Conservation (phyloP, 371 early-diverging fungal genomes). For the Rhizopus stolonifer region DNA sequence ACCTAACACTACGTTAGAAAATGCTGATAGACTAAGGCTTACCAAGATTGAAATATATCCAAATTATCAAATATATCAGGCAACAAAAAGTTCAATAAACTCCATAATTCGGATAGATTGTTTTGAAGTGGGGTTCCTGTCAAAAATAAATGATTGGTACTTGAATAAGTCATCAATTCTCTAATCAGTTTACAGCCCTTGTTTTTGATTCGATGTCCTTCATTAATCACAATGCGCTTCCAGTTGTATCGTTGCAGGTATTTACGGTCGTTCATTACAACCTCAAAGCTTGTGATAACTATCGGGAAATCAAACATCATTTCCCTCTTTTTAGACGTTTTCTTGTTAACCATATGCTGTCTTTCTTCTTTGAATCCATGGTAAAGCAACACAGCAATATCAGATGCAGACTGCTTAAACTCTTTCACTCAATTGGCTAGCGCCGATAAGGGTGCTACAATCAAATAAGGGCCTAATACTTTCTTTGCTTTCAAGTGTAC, state of each 20-base stretch:
- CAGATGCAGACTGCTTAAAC: too few species aligned
- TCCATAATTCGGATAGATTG: constrained; percentile 89
- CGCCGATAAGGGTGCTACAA: constrained; percentile 73
- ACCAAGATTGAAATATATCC: too few species aligned
- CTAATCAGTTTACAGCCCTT: constrained; percentile 54
- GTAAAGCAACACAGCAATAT: too few species aligned
- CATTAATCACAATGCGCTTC: constrained; percentile 91
- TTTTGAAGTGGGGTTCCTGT: constrained; percentile 90
- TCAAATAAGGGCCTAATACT: constrained; percentile 71
- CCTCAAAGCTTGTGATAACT: too few species aligned
- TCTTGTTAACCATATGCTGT: too few species aligned
- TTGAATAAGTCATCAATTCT: constrained; percentile 37
- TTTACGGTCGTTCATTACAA: too few species aligned
- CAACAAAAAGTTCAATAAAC: constrained; percentile 89
- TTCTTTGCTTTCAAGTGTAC: constrained; percentile 62
- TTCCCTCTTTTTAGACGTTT: too few species aligned
- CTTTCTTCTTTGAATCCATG: too few species aligned
- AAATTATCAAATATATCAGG: constrained; percentile 62
- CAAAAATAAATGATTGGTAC: constrained; percentile 45
- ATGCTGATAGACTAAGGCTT: too few species aligned
- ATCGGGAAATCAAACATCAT: too few species aligned
- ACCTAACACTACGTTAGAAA: too few species aligned
- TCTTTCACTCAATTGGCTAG: constrained; percentile 77
- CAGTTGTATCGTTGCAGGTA: constrained; percentile 78
- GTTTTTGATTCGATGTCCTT: constrained; percentile 96